Evolutionary conservation across 2,329 filamentous ascomycete species (phyloP).

Genomic region (Aspergillus quadricinctus): DNA sequence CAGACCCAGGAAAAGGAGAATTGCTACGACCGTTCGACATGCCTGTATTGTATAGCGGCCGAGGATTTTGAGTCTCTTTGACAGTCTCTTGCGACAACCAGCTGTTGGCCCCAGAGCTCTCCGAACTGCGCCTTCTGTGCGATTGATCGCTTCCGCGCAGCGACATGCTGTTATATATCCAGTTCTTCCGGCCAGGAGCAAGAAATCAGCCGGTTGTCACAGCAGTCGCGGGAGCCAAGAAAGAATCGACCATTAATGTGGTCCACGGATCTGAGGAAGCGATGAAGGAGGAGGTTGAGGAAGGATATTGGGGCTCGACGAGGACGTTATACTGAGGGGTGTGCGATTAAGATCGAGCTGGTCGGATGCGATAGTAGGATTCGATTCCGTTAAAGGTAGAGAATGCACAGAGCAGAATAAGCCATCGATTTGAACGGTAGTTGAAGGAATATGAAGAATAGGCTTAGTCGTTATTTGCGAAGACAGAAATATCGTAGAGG

Average conservation of each 20-base stretch:
- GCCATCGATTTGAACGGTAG: conserved; percentile 1
- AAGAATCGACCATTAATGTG: conserved; percentile 21
- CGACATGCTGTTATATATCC: conserved; percentile 27
- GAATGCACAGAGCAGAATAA: not conserved
- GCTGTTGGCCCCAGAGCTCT: conserved; percentile 36
- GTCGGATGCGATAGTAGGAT: not conserved
- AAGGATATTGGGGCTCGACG: not conserved
- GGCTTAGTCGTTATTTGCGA: not conserved
- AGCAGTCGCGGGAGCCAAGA: conserved; percentile 3
- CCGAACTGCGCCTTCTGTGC: conserved; percentile 38
- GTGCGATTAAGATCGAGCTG: conserved; percentile 1
- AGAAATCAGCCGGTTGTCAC: conserved; percentile 19
- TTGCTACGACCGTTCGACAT: conserved; percentile 22
- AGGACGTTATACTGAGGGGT: not conserved
- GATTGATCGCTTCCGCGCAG: conserved; percentile 28
- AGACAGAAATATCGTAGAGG: not conserved
- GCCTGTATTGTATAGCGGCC: conserved; percentile 16
- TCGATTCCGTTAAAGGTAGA: not conserved
- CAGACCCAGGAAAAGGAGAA: conserved; percentile 22
- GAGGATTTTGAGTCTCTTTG: conserved; percentile 23
- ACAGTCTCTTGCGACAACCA: conserved; percentile 39
- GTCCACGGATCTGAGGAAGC: not conserved
- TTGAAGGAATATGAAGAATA: not conserved
- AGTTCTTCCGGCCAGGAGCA: conserved; percentile 13
- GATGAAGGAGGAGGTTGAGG: not conserved